Conservation (phyloP, 768 basidiomycete species). For the Cubamyces sp. region DNA sequence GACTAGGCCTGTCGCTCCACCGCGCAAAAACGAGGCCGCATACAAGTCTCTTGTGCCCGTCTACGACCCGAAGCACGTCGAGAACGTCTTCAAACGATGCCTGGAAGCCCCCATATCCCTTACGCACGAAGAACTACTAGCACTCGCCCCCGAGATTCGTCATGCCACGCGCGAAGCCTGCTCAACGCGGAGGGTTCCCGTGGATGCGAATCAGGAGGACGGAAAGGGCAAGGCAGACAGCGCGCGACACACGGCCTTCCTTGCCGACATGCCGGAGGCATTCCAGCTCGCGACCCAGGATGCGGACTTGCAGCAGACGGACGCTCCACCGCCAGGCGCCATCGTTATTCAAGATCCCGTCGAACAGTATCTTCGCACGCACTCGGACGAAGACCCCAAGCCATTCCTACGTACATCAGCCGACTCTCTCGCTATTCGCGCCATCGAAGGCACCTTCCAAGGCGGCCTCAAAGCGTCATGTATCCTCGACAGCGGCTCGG, state of each 20-base stretch:
- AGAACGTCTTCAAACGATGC: conserved; percentile 13
- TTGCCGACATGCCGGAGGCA: conserved; percentile 6
- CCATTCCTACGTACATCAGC: conserved; percentile 4
- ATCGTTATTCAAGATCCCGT: conserved; percentile 19
- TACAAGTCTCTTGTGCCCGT: conserved; percentile 5
- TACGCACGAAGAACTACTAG: conserved; percentile 4
- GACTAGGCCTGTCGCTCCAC: not conserved
- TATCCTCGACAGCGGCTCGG: conserved; percentile 30
- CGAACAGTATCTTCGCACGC: conserved; percentile 13
- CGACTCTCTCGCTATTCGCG: conserved; percentile 24
- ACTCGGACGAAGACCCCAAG: not conserved
- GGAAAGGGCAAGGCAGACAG: not conserved
- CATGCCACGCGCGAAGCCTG: conserved; percentile 6
- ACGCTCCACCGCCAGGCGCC: conserved; percentile 9
- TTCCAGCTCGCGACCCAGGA: not conserved
- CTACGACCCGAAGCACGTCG: conserved; percentile 9
- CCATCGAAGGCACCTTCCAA: conserved; percentile 21
- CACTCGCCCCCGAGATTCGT: conserved; percentile 13
- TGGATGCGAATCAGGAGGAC: not conserved
- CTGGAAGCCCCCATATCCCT: conserved; percentile 1
- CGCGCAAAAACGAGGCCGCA: conserved; percentile 3
- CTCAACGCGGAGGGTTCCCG: not conserved
- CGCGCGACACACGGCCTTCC: not conserved
- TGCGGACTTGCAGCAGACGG: not conserved
- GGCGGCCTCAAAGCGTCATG: conserved; percentile 13